phyloP scores from a whole-genome alignment of 2,329 filamentous ascomycete genomes.

The Pezicula neosporulosa region DNA sequence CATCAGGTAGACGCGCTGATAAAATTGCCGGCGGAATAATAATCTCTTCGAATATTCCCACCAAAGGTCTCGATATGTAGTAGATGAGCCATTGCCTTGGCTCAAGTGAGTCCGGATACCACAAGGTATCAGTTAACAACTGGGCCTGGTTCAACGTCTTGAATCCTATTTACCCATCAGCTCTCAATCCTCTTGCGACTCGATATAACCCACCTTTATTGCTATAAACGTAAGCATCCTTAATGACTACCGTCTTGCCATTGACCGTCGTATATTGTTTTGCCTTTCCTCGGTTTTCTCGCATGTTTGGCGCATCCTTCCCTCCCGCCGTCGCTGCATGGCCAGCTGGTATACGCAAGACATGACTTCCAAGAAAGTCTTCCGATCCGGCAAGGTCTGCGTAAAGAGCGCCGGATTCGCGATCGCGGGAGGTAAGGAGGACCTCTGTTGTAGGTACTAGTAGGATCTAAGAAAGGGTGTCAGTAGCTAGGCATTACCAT shows the following conservation, averaged over 20 bases:
- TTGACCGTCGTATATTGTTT: slow-evolving; percentile 93
- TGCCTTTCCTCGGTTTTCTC: slow-evolving; percentile 87
- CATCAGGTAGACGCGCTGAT: slow-evolving; percentile 36
- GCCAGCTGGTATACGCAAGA: slow-evolving; percentile 73
- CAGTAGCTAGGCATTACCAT: background rate
- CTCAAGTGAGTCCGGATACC: slow-evolving; percentile 86
- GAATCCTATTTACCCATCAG: slow-evolving; percentile 61
- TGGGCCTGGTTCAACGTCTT: slow-evolving; percentile 88
- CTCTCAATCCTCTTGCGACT: slow-evolving; percentile 4
- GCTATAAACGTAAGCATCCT: slow-evolving; percentile 88
- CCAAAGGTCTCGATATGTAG: slow-evolving; percentile 85
- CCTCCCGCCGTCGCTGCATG: slow-evolving; percentile 45
- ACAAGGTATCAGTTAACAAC: slow-evolving; percentile 77
- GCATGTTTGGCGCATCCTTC: slow-evolving; percentile 63
- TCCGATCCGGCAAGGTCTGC: slow-evolving; percentile 82
- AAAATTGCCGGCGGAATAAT: slow-evolving; percentile 66
- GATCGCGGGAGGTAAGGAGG: slow-evolving; percentile 82
- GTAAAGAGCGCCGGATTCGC: slow-evolving; percentile 74
- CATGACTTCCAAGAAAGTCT: slow-evolving; percentile 96
- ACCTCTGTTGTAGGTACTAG: slow-evolving; percentile 93
- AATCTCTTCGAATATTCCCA: slow-evolving; percentile 77
- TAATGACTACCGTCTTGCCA: slow-evolving; percentile 88
- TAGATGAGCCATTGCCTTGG: slow-evolving; percentile 94
- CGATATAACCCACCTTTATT: slow-evolving; percentile 72
- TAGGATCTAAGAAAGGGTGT: slow-evolving; percentile 58